Evolutionary conservation across 2,329 filamentous ascomycete genomes (phyloP), one percentile per base, ranked within the genome.

Genomic region (Aspergillus quadrilineatus): DNA sequence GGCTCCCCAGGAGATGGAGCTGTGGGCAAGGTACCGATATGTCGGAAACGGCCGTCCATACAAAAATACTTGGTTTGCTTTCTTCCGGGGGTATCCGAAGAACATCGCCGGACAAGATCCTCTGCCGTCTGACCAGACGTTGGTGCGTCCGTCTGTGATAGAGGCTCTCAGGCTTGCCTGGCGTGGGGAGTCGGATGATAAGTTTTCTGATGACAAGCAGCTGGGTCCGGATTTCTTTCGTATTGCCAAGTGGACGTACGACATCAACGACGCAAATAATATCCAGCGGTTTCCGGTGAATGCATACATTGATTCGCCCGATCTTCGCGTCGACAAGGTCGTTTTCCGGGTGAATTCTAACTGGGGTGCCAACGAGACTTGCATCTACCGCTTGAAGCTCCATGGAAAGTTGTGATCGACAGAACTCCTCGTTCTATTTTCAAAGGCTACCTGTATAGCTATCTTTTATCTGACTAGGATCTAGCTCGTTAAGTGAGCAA

Each of bases 1-100:
- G n/a, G 85, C 85, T 32, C 90, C 90, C 0, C 80, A 77, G 50
- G 79, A 87, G 2, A 82, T 93, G 56, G 89, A 93, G 68, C 70
- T 93, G 7, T 90, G 88, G 80, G 85, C 81, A 4, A 77, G 80
- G 39, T 81, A 87, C 26, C 48, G 46, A 30, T 50, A 47, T 32
- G 56, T 58, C 10, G 34, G 15, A 4, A 41, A 28, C 3, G n/a
- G 29, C n/a, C 29, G 32, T 9, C 39, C 50, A 4, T 34, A 46
- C 26, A 42, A 29, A 12, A 42, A 29, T 10, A 41, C 34, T 0
- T 6, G 54, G 50, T 29, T 6, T 36, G 39, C 34, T 50, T 51
- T 32, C 12, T 26, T 48, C 17, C 49, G 48, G 9, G 43, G 50
- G 14, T 17, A 22, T 42, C 57, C 42, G 4, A 10, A 53, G 22